Evolutionary conservation across 129 eudicot species (phyloP).

Genomic region (Saussurea involucrata): DNA sequence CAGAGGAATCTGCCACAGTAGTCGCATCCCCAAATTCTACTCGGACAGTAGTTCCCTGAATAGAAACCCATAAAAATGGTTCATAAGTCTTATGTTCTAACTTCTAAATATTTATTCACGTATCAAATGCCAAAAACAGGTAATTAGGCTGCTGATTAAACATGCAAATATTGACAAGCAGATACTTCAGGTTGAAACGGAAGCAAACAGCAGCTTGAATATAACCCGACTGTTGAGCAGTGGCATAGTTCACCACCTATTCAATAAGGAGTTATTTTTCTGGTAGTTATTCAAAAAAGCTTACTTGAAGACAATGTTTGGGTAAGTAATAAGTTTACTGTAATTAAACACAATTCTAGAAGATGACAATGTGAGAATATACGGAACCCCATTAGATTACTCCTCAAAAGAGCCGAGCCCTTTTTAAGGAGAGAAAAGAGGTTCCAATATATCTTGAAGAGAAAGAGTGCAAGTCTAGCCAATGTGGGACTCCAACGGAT

Average conservation of each 20-base stretch:
- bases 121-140: background rate
- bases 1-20: constrained; percentile 65
- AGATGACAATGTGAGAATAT: too few species aligned
- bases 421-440: background rate
- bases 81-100: constrained; percentile 2
- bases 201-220: background rate
- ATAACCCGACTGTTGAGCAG: background rate
- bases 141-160: background rate
- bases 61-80: constrained; percentile 2
- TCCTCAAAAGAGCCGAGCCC: too few species aligned
- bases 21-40: constrained; percentile 84
- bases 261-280: too few species aligned
- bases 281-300: too few species aligned
- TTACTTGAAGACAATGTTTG: background rate
- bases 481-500: background rate
- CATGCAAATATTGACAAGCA: background rate
- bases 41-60: constrained; percentile 78
- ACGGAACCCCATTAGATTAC: too few species aligned
- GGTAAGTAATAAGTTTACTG: background rate
- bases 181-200: background rate
- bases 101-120: background rate
- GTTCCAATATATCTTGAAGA: background rate
- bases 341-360: background rate
- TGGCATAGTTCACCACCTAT: background rate
- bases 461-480: background rate